Percentiles rank a stretch among this genome's conserved stretches.
phyloP scores from a whole-genome alignment of 148 eudicot species.

The Fagopyrum esculentum region DNA sequence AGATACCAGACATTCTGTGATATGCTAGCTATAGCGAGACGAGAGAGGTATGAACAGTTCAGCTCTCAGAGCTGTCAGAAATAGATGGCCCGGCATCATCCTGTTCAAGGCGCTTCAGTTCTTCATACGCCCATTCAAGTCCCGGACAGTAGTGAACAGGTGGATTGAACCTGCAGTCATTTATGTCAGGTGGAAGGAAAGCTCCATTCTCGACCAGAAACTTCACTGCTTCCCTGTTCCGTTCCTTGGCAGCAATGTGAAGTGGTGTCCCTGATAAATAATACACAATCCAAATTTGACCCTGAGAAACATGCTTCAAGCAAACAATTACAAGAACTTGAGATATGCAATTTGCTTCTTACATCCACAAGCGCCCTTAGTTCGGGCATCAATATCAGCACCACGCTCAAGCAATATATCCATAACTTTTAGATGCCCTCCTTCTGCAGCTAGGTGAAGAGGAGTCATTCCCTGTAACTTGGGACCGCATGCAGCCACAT shows the following conservation, averaged over 20 bases:
- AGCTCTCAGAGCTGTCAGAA: constrained; percentile 6
- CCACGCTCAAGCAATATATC: constrained; percentile 86
- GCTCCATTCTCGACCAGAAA: constrained; percentile 91
- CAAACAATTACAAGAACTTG: neutral
- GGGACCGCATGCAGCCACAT: constrained; percentile 78
- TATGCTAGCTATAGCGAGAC: neutral
- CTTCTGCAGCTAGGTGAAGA: constrained; percentile 98
- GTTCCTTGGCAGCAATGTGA: constrained; percentile 85
- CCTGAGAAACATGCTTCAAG: too few relatives aligned
- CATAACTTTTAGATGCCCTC: constrained; percentile 85
- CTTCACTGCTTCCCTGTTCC: constrained; percentile 72
- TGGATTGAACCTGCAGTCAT: constrained; percentile 86
- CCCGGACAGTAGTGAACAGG: constrained; percentile 94
- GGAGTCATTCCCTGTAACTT: constrained; percentile 93
- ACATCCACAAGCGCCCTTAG: constrained; percentile 98
- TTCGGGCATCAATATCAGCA: constrained; percentile 90
- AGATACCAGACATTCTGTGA: too few relatives aligned
- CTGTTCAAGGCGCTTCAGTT: constrained; percentile 61
- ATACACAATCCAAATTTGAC: neutral
- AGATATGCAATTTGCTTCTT: constrained; percentile 13
- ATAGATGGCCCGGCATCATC: neutral
- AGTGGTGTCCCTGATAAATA: constrained; percentile 84
- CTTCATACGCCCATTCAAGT: constrained; percentile 98
- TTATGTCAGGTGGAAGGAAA: constrained; percentile 81
- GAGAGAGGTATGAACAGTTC: neutral